Conservation (phyloP, 345 rosid genomes). For the Gossypium arboreum region DNA sequence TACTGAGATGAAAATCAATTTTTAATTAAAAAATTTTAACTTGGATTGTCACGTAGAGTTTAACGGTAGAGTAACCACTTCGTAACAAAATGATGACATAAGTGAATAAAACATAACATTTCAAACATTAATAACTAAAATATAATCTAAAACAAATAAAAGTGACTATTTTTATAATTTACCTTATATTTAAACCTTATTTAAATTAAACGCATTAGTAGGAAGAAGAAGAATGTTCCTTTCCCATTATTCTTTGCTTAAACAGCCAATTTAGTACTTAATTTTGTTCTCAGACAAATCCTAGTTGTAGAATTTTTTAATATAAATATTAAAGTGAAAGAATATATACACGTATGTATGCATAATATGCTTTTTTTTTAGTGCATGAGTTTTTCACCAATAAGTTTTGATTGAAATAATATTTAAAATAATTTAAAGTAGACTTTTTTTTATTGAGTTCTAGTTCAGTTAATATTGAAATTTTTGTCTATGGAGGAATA, state of each 20-base stretch:
- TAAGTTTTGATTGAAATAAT: neutral
- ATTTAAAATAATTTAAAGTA: neutral
- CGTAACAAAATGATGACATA: too few relatives aligned
- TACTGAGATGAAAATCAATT: too few relatives aligned
- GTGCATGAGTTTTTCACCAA: neutral
- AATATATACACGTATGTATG: neutral
- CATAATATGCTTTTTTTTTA: neutral
- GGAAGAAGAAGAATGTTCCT: neutral
- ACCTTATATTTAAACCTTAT: too few relatives aligned
- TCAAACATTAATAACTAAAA: too few relatives aligned
- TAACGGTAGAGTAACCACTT: too few relatives aligned
- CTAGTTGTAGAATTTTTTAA: neutral
- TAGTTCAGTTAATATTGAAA: accelerated
- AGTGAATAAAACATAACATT: too few relatives aligned
- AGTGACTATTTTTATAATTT: too few relatives aligned
- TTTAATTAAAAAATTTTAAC: too few relatives aligned
- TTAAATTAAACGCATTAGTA: neutral
- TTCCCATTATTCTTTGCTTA: neutral
- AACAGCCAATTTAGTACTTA: neutral
- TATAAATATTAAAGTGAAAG: neutral
- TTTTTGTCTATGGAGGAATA: too few relatives aligned
- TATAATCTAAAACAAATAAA: too few relatives aligned
- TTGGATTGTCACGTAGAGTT: too few relatives aligned
- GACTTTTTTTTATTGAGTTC: neutral
- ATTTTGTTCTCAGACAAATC: neutral